Evolutionary conservation across 2,329 filamentous ascomycete genomes (phyloP), one percentile per base, ranked within the genome.

Genomic region (Cordyceps farinosa): DNA sequence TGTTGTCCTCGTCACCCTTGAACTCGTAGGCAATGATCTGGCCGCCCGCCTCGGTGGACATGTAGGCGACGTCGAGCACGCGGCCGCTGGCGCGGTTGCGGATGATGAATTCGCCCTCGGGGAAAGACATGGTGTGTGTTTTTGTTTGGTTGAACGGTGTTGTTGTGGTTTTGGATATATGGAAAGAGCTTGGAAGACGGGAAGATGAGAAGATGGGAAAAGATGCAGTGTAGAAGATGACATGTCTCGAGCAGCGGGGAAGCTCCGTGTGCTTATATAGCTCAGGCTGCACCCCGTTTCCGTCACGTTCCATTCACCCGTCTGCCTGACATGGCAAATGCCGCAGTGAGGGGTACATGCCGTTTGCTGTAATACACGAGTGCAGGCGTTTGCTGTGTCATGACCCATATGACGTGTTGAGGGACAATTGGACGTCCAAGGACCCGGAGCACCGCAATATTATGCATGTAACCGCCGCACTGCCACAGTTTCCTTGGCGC

Each of bases 401-500:
- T 22, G 22, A 22, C 22, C 27, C 17, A 32, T 17, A 34, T 56
- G 54, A 56, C 54, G 54, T 56, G 54, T 32, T 44, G 40, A 56
- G 40, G 54, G 11, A 34, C 54, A 56, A 56, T 56, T 56, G 38
- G 54, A 56, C 30, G 38, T 15, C 38, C 34, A 27, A 45, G 32
- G 40, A 40, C 27, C 40, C 40, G 40, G 54, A 56, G 54, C 34
- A 29, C 54, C 54, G 53, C 53, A 56, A 56, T 56, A 56, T 45
- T 56, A 56, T 56, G 54, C 54, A 56, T 32, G 40, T 56, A 34
- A 34, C 54, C 54, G 40, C 54, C 15, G 40, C 54, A 56, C 54
- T 56, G 54, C 54, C 54, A 45, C 54, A 45, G 54, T 52, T 15
- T 56, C 30, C 54, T 56, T 56, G 54, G 54, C 54, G 40, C 15